Percentiles rank a stretch among this genome's conserved stretches.
Conservation (phyloP, 2,329 filamentous ascomycete species). For the Nothopassalora personata region DNA sequence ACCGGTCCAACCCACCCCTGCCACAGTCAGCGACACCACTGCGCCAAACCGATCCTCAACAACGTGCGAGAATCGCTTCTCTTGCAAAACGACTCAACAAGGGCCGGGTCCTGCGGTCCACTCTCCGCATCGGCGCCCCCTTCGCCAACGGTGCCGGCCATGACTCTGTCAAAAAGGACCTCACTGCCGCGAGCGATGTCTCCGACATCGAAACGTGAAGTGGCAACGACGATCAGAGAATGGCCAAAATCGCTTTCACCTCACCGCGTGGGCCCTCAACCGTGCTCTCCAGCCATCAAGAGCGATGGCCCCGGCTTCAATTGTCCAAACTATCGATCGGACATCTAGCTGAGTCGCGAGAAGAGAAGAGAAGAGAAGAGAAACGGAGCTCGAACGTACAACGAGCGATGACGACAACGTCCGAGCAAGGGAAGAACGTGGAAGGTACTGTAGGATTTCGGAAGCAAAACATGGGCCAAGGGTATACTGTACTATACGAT, state of each 20-base stretch:
- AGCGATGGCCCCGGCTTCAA: too few species aligned
- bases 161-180: background rate
- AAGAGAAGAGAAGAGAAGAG: too few species aligned
- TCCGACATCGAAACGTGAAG: background rate
- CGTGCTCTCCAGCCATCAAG: too few species aligned
- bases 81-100: background rate
- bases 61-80: background rate
- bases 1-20: background rate
- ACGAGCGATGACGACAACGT: too few species aligned
- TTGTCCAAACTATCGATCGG: too few species aligned
- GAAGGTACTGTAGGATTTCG: too few species aligned
- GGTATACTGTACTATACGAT: too few species aligned
- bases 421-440: too few species aligned
- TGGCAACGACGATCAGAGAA: background rate
- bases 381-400: too few species aligned
- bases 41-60: background rate
- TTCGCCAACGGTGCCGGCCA: background rate
- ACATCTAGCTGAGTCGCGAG: too few species aligned
- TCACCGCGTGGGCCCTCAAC: background rate
- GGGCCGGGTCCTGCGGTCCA: background rate
- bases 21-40: background rate
- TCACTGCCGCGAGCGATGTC: background rate
- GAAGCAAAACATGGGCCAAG: too few species aligned
- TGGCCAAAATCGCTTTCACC: background rate
- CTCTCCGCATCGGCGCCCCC: background rate